Conservation (phyloP, 306 rosid species). For the Lotus japonicus region DNA sequence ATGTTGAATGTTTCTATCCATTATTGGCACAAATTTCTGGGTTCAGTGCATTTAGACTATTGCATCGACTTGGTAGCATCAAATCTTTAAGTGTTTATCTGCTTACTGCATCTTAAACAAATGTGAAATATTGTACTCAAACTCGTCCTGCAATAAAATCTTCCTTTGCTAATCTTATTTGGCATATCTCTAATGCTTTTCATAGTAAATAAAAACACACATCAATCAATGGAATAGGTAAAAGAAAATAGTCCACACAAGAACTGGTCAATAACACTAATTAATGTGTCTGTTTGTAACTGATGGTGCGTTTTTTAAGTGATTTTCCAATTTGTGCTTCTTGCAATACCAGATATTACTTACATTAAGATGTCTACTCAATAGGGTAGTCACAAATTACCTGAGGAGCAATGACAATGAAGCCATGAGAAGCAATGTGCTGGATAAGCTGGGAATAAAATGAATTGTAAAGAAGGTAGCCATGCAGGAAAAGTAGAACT, state of each 20-base stretch:
- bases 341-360: not conserved
- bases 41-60: too few relatives aligned
- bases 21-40: too few relatives aligned
- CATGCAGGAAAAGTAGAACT: slow-evolving; percentile 58
- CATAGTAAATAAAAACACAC: too few relatives aligned
- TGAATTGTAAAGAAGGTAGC: slow-evolving; percentile 60
- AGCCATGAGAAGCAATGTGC: slow-evolving; percentile 85
- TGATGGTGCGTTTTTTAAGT: too few relatives aligned
- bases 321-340: not conserved
- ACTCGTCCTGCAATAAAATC: not conserved
- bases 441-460: slow-evolving; percentile 77
- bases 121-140: not conserved
- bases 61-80: too few relatives aligned
- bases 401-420: slow-evolving; percentile 85
- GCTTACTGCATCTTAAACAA: not conserved
- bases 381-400: slow-evolving; percentile 6
- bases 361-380: not conserved
- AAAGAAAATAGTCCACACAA: too few relatives aligned
- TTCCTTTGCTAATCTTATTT: not conserved
- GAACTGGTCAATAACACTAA: not conserved
- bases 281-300: not conserved
- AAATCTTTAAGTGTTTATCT: too few relatives aligned
- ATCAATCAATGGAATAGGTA: too few relatives aligned
- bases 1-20: too few relatives aligned
- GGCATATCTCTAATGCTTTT: not conserved